These are phyloP conservation scores for Ceraceosorus guamensis DNA, from an alignment of 1,284 basidiomycete species.

Conservation along the genomic window DNA sequence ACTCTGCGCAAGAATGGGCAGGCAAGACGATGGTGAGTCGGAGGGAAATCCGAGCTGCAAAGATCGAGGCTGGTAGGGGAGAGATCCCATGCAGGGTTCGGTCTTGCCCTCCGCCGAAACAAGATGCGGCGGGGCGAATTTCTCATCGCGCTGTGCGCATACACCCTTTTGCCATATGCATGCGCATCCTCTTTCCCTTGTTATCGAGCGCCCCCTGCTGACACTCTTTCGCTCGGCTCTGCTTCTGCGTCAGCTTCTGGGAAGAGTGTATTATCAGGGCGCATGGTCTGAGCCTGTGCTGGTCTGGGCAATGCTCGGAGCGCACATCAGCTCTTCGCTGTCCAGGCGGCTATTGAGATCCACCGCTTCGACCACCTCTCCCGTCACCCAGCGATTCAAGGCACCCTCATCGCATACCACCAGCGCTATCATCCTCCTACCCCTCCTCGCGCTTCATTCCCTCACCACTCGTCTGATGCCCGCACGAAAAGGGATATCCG, in stretches of 20 bases:
- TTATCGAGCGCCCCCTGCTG: too few species aligned
- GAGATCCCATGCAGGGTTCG: background rate
- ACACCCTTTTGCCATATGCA: too few species aligned
- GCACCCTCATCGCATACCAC: slow-evolving; percentile 9
- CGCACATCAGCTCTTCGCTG: slow-evolving; percentile 21
- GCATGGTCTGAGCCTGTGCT: slow-evolving; percentile 24
- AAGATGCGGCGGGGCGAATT: too few species aligned
- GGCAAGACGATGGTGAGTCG: slow-evolving; percentile 9
- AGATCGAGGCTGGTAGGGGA: background rate
- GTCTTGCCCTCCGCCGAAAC: background rate
- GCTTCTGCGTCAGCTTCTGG: slow-evolving; percentile 21
- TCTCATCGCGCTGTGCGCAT: too few species aligned
- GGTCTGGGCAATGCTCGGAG: slow-evolving; percentile 23
- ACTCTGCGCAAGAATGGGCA: slow-evolving; percentile 4
- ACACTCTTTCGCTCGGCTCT: too few species aligned
- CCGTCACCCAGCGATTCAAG: background rate
- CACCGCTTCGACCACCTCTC: background rate
- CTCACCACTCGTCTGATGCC: slow-evolving; percentile 30
- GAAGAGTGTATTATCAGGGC: slow-evolving; percentile 39
- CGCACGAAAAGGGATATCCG: slow-evolving; percentile 22
- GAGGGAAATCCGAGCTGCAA: too few species aligned
- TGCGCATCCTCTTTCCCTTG: too few species aligned
- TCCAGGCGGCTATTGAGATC: slow-evolving; percentile 12
- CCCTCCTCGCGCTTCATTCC: slow-evolving; percentile 22
- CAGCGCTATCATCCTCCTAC: slow-evolving; percentile 24